A percentile compares a stretch with the other conserved stretches of the same genome.
phyloP scores from a whole-genome alignment of 148 eudicot species.

The Simmondsia chinensis region DNA sequence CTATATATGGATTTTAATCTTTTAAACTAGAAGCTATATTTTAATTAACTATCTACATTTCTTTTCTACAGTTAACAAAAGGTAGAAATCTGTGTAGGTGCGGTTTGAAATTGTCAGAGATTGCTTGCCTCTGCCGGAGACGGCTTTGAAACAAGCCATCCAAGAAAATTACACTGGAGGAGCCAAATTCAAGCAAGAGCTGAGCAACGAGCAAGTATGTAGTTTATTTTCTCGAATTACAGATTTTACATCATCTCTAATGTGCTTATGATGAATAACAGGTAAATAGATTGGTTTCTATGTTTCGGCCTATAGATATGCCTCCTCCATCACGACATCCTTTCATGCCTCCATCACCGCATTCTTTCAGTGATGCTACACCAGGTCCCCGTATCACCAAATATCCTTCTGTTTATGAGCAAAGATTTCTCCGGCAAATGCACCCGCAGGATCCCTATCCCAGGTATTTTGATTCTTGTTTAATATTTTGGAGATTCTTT shows the following conservation, averaged over 20 bases:
- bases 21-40: too few relatives aligned
- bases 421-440: neutral
- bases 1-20: too few relatives aligned
- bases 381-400: conserved; percentile 7
- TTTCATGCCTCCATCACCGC: neutral
- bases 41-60: too few relatives aligned
- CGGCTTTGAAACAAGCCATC: conserved; percentile 10
- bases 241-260: neutral
- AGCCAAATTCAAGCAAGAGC: conserved; percentile 21
- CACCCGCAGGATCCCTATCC: neutral
- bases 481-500: neutral
- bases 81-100: too few relatives aligned
- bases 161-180: conserved; percentile 19
- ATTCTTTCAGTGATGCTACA: neutral
- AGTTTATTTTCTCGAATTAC: too few relatives aligned
- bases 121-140: conserved; percentile 30
- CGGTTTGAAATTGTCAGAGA: conserved; percentile 19
- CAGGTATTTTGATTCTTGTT: neutral
- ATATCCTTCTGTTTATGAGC: neutral
- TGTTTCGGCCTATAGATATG: conserved; percentile 17
- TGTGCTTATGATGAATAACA: conserved; percentile 1
- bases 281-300: conserved; percentile 13
- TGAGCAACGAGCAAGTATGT: conserved; percentile 17
- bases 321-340: conserved; percentile 3
- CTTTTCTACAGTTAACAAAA: too few relatives aligned